Evolutionary conservation across 2,329 filamentous ascomycete species (phyloP).

Genomic region (Zelopaecilomyces penicillatus): DNA sequence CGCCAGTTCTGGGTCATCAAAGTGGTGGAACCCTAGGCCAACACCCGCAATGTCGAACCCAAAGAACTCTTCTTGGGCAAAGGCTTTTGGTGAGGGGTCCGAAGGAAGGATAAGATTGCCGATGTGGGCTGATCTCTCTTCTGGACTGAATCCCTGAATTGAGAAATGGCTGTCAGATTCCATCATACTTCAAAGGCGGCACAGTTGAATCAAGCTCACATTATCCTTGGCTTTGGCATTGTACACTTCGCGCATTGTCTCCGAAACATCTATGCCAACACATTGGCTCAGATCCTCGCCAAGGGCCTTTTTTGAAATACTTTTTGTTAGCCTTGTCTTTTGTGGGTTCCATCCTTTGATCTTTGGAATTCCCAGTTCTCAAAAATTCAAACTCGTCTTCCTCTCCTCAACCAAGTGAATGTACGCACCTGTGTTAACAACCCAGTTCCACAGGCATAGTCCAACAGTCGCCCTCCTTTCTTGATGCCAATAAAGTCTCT

Average conservation of each 20-base stretch:
- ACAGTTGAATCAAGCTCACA: constrained; percentile 22
- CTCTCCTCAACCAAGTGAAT: no score
- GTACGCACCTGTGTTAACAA: constrained; percentile 51
- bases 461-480: constrained; percentile 47
- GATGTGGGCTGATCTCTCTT: constrained; percentile 47
- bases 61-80: constrained; percentile 54
- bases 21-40: constrained; percentile 58
- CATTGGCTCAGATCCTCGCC: constrained; percentile 38
- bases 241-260: constrained; percentile 61
- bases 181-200: neutral
- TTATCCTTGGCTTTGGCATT: constrained; percentile 51
- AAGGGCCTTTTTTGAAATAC: constrained; percentile 13
- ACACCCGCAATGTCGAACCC: constrained; percentile 61
- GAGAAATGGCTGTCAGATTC: neutral
- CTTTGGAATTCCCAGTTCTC: no score
- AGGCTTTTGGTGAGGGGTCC: constrained; percentile 41
- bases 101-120: constrained; percentile 47
- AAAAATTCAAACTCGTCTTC: no score
- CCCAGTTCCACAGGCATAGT: constrained; percentile 71
- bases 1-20: constrained; percentile 54
- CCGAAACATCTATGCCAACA: constrained; percentile 61
- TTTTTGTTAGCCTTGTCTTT: neutral
- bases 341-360: neutral
- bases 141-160: constrained; percentile 35
- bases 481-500: constrained; percentile 53